A percentile compares a stretch with the other conserved stretches of the same genome.
These are phyloP conservation scores for Suhomyces xylopsoci DNA, from an alignment of 805 yeast species.

Conservation along the genomic window DNA sequence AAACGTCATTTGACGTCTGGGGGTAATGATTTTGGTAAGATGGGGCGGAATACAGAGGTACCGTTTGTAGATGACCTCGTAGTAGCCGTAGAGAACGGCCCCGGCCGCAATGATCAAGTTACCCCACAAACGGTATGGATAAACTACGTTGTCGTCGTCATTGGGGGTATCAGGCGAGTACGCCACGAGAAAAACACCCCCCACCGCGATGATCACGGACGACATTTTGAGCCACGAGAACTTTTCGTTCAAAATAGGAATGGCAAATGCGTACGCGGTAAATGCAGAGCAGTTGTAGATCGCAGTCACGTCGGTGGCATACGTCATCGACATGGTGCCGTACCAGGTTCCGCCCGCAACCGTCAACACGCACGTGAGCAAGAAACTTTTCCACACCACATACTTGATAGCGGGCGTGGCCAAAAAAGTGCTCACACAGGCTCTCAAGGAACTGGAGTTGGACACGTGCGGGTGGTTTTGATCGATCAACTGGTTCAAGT, in stretches of 20 bases:
- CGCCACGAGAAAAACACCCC: constrained; percentile 78
- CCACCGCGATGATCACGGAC: constrained; percentile 68
- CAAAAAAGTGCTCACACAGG: constrained; percentile 35
- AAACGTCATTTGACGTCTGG: constrained; percentile 72
- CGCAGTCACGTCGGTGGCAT: constrained; percentile 85
- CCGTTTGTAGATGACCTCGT: constrained; percentile 80
- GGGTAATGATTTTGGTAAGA: constrained; percentile 38
- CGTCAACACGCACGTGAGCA: constrained; percentile 58
- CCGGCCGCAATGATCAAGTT: constrained; percentile 70
- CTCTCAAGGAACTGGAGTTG: constrained; percentile 27
- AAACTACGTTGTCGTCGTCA: constrained; percentile 22
- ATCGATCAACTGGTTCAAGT: constrained; percentile 33
- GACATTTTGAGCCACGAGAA: constrained; percentile 60
- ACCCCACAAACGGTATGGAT: constrained; percentile 65
- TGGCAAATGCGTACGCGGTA: constrained; percentile 81
- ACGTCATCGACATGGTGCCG: constrained; percentile 73
- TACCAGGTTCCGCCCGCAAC: constrained; percentile 85
- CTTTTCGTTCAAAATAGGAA: constrained; percentile 65
- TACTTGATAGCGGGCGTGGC: constrained; percentile 48
- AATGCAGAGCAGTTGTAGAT: constrained; percentile 89
- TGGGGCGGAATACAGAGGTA: constrained; percentile 70
- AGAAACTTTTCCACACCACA: constrained; percentile 40
- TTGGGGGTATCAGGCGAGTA: constrained; percentile 43
- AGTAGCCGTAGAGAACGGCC: constrained; percentile 74
- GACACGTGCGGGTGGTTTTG: constrained; percentile 35